Base-by-base conservation (phyloP, 2,329 filamentous ascomycete species). In the Allantophomopsis cytisporea region DNA sequence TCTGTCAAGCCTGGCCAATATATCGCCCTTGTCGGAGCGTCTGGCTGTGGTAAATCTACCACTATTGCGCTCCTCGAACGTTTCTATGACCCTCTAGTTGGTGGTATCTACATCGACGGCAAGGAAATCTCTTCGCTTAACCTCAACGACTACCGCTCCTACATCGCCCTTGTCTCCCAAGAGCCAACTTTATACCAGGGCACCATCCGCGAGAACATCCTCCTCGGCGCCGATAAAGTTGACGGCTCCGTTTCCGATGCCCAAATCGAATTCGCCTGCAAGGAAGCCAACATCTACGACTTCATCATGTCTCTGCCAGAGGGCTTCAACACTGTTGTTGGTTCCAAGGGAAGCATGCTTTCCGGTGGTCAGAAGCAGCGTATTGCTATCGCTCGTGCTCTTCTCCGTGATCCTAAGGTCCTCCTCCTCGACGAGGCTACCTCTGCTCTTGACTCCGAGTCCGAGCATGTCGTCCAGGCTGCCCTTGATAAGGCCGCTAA, bases 121-220 rank as follows among this genome's bases (percentile, higher is more conserved):
- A 75, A 79, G 46, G 84, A 94, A 45, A 85, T 96, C 51, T 80
- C 76, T 43, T 69, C 68, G 10, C 67, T 95, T 37, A 89, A 94
- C 52, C 68, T 94, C 53, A 87, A 84, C 59, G 77, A 88, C 40
- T 95, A 95, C 62, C 80, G 91, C 39, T 78, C 72, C 14, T 76
- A 80, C 57, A 73, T 96, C 46, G 82, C 89, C 0, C 78, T 98
- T 8, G 89, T 98, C 12, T 87, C 82, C 28, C 91, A 96, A 56
- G 91, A 96, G 57, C 89, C 91, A 0, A 94, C 89, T 0, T 64
- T 98, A 1, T 98, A 95, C 61, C 87, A 94, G 58, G 91, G 89
- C 34, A 88, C 82, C 0, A 85, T 98, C 52, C 75, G 72, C 47
- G 88, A 96, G 28, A 96, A 96, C 56, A 86, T 96, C 45, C 62